Evolutionary conservation across 352 stramenopile species (phyloP), one percentile per base, ranked within the genome.

Genomic region (Phytopythium oedochilum): DNA sequence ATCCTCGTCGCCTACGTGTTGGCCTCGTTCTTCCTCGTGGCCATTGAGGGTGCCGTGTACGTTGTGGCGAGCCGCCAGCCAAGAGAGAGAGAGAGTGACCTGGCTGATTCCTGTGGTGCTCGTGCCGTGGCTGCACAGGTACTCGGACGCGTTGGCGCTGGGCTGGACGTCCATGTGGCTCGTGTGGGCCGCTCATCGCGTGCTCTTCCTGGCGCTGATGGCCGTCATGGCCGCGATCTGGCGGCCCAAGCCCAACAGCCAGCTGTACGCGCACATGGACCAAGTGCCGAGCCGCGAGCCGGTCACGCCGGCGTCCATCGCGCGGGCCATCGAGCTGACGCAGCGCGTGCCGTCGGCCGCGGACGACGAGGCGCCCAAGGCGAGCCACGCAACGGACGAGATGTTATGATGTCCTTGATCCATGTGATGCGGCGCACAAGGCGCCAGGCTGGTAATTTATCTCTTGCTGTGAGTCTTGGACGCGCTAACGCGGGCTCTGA

Each of bases 141-240:
- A 94, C 64, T 85, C 80, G 2, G 78, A 71, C 5, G 74, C 57
- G 12, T n/a, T 93, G 10, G 48, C 59, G 47, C 50, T 95, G 39
- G 63, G 75, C 11, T 93, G 85, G 85, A 64, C 84, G 53, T 79
- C 75, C 31, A 80, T 80, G 38, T 95, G 85, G 85, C 43, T 91
- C 18, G 71, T 95, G 36, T 95, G 83, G 83, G 83, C 83, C 1
- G 77, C 70, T 18, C 87, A 86, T 59, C 77, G 81, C 6, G 54
- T 91, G 32, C 66, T 94, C 25, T 83, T 84, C 50, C 93, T 92
- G 48, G 55, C 53, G 5, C 71, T 89, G 31, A 65, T 95, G 34
- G 49, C 83, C 23, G 68, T 86, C n/a, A 63, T 85, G 31, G 73
- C 83, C 18, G 75, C 88, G 46, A 67, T 94, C 40, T 95, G 86